Evolutionary conservation across 2,329 filamentous ascomycete genomes (phyloP), one percentile per base, ranked within the genome.

Genomic region (Rosellinia necatrix): DNA sequence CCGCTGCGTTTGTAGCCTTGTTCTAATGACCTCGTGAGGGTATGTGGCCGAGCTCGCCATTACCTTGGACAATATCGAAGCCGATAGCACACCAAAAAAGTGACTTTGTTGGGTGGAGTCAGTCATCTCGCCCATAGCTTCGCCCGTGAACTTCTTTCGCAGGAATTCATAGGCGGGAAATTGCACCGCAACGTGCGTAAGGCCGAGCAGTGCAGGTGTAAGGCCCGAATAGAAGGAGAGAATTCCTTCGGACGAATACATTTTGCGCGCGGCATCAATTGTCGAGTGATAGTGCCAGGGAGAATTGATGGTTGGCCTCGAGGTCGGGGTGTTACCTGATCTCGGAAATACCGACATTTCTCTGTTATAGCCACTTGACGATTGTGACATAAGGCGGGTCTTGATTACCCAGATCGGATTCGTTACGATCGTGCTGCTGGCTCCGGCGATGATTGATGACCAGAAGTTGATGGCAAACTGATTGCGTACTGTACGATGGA

Each of bases 381-480:
- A 89, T 76, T 97, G 94, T 32, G 94, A 96, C 94, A 97, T 97
- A 66, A 99, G 83, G 64, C 94, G 84, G 44, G 94, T 99, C 76
- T 99, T 99, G 77, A 99, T 96, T 32, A 99, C 94, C 94, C 94
- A 99, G 59, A 99, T 99, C 1, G 94, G 94, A 73, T 97, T 99
- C 21, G 94, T 99, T 60, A 88, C 89, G 61, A 97, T 82, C 3
- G 94, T 99, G 64, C 92, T 97, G 76, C 90, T 96, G 59, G 87
- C 92, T 49, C 94, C 94, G 21, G 93, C 94, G 53, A 92, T 83
- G 58, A 99, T 85, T 8, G 94, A 96, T 19, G 94, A 94, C 78
- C 90, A 92, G 63, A 94, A 88, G 70, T 91, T 91, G 67, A 93
- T 84, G 40, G 91, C 72, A 76, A 90, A 88, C 68, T 84, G 85